Evolutionary conservation across 768 basidiomycete genomes (phyloP).

Genomic region (Boletus rubescentipes): DNA sequence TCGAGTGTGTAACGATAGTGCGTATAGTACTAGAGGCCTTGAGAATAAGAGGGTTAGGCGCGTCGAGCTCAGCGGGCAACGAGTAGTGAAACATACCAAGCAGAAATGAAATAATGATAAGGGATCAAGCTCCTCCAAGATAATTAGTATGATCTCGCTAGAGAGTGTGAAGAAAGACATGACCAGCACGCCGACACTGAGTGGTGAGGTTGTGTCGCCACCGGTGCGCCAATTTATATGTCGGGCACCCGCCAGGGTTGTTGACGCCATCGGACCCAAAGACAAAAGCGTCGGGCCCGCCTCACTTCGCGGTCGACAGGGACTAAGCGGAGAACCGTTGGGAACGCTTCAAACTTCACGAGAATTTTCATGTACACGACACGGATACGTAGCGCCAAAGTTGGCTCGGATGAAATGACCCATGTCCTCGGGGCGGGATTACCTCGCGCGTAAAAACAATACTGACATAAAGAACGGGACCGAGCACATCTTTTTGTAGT

Average conservation of each 20-base stretch:
- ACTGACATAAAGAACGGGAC: slow-evolving; percentile 29
- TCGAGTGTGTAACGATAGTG: slow-evolving; percentile 17
- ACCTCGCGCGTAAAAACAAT: slow-evolving; percentile 25
- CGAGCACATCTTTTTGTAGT: slow-evolving; percentile 31
- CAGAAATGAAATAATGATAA: slow-evolving; percentile 33
- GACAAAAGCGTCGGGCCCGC: slow-evolving; percentile 37
- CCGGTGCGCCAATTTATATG: slow-evolving; percentile 29
- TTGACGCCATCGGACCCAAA: slow-evolving; percentile 27
- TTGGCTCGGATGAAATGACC: slow-evolving; percentile 18
- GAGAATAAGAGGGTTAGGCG: background rate
- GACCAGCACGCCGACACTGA: slow-evolving; percentile 34
- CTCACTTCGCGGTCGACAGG: slow-evolving; percentile 31
- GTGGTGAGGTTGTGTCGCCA: slow-evolving; percentile 13
- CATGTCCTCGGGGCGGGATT: slow-evolving; percentile 21
- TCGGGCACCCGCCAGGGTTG: slow-evolving; percentile 23
- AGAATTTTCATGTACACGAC: slow-evolving; percentile 26
- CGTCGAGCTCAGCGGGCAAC: background rate
- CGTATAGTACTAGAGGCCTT: slow-evolving; percentile 28
- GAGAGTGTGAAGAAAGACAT: slow-evolving; percentile 36
- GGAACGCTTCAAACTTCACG: slow-evolving; percentile 27
- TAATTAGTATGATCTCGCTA: slow-evolving; percentile 28
- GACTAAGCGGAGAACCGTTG: slow-evolving; percentile 29
- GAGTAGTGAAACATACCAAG: slow-evolving; percentile 18
- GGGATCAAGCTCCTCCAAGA: slow-evolving; percentile 35
- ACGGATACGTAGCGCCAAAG: slow-evolving; percentile 28